Evolutionary conservation across 192 early-diverging fungal genomes (phyloP).

Genomic region (Backusella westeae): DNA sequence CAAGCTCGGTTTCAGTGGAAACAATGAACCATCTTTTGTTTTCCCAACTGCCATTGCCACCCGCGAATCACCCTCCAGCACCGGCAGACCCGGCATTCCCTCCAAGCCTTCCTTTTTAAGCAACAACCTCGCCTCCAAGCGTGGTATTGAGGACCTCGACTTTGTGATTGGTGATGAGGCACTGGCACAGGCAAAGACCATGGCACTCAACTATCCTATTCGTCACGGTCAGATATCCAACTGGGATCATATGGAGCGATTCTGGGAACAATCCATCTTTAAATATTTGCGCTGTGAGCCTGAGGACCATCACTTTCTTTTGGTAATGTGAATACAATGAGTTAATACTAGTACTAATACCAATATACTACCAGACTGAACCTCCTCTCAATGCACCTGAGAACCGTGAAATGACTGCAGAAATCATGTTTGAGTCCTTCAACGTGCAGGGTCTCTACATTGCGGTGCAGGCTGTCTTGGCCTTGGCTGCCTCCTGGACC

Average conservation of each 20-base stretch:
- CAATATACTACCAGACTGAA: conserved; percentile 70
- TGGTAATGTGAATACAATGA: conserved; percentile 50
- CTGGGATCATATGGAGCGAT: conserved; percentile 99
- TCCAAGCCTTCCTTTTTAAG: conserved; percentile 54
- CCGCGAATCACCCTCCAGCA: conserved; percentile 50
- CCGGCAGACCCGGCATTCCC: conserved; percentile 48
- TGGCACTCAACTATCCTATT: conserved; percentile 88
- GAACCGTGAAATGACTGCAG: conserved; percentile 98
- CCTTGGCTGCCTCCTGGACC: conserved; percentile 94
- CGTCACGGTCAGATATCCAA: conserved; percentile 98
- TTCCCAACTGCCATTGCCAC: conserved; percentile 94
- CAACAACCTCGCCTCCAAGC: conserved; percentile 86
- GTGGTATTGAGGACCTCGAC: conserved; percentile 96
- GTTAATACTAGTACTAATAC: too few relatives aligned
- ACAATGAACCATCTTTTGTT: conserved; percentile 95
- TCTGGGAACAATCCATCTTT: conserved; percentile 98
- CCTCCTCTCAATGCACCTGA: conserved; percentile 97
- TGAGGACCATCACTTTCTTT: conserved; percentile 95
- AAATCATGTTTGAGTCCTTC: conserved; percentile 99
- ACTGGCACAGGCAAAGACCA: conserved; percentile 83
- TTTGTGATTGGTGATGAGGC: conserved; percentile 98
- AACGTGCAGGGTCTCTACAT: conserved; percentile 98
- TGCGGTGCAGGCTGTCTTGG: conserved; percentile 98
- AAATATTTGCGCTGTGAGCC: conserved; percentile 98
- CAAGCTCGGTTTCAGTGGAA: conserved; percentile 97